Evolutionary conservation across 345 rosid genomes (phyloP).

Genomic region (Citrus reticulata): DNA sequence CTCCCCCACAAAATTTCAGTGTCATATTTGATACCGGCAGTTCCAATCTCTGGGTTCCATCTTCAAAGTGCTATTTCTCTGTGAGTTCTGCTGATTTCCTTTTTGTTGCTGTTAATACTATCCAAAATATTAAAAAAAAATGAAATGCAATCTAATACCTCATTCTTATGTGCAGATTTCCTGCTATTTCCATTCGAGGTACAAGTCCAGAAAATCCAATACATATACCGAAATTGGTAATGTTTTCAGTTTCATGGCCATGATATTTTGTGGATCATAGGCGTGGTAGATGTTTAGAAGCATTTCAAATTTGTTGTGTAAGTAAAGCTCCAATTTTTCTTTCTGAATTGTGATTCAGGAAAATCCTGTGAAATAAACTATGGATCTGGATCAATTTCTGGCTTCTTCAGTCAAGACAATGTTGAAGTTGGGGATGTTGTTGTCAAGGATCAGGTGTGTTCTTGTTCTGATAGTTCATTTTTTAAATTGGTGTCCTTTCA

Average conservation of each 20-base stretch:
- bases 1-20: constrained; percentile 70
- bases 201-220: constrained; percentile 57
- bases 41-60: constrained; percentile 89
- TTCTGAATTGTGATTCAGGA: constrained; percentile 38
- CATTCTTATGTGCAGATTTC: constrained; percentile 45
- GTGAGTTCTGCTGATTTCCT: constrained; percentile 36
- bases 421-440: constrained; percentile 61
- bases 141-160: not conserved
- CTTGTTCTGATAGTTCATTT: not conserved
- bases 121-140: not conserved
- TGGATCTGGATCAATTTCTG: constrained; percentile 74
- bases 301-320: not conserved
- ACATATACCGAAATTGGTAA: constrained; percentile 59
- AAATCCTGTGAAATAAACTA: constrained; percentile 47
- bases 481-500: not conserved
- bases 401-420: constrained; percentile 74
- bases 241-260: not conserved
- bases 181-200: constrained; percentile 69
- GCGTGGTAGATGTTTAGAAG: not conserved
- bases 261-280: not conserved
- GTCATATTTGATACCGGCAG: constrained; percentile 86
- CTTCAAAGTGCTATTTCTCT: constrained; percentile 63
- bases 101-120: not conserved
- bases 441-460: constrained; percentile 60
- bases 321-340: not conserved